These are phyloP conservation scores for Miamiensis avidus DNA, from an alignment of 169 alveolate genomes.

Conservation along the genomic window DNA sequence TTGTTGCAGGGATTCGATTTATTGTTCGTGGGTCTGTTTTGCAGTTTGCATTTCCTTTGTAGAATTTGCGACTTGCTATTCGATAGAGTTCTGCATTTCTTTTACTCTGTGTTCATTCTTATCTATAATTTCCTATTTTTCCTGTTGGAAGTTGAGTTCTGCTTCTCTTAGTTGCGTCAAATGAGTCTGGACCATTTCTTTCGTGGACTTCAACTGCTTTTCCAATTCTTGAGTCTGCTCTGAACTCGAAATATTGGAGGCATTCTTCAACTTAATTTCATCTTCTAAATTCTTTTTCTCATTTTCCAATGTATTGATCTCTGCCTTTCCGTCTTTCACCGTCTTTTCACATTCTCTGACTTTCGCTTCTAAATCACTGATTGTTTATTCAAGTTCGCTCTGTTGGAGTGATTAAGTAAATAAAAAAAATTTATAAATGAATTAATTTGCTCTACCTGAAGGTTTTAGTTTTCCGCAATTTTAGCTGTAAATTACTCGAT, in stretches of 20 bases:
- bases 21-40: background rate
- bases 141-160: background rate
- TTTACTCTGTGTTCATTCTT: background rate
- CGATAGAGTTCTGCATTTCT: background rate
- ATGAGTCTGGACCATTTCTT: background rate
- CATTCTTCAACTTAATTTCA: background rate
- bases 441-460: background rate
- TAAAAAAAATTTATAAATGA: no score
- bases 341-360: background rate
- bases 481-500: no score
- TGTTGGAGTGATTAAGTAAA: no score
- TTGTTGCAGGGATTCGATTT: no score
- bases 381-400: background rate
- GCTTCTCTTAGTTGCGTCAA: background rate
- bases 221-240: background rate
- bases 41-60: background rate
- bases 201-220: background rate
- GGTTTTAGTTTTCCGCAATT: no score
- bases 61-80: background rate
- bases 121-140: background rate
- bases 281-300: no score
- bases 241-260: background rate
- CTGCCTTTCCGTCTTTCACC: background rate
- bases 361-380: background rate
- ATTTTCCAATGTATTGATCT: background rate